These are phyloP conservation scores for Lentinus tigrinus DNA, from an alignment of 768 basidiomycete species.

Conservation along the genomic window DNA sequence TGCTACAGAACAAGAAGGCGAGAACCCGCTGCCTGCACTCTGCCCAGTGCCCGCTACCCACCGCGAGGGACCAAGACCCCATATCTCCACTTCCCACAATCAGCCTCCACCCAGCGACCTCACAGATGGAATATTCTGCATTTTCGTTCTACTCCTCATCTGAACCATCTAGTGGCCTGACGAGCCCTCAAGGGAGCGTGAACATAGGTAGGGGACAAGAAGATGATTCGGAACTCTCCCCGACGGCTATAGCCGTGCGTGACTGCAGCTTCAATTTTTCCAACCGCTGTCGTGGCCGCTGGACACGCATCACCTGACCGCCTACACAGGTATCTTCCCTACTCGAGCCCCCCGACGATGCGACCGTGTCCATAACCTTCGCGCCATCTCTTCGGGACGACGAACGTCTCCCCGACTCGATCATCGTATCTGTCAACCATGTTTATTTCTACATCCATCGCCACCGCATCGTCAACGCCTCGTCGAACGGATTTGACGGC, in stretches of 20 bases:
- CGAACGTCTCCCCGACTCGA: conserved; percentile 22
- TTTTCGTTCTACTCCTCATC: background rate
- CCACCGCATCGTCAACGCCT: conserved; percentile 20
- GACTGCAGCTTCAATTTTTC: background rate
- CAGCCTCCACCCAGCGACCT: background rate
- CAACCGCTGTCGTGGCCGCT: background rate
- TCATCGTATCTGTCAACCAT: conserved; percentile 29
- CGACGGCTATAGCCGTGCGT: background rate
- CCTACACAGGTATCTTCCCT: background rate
- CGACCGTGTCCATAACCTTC: conserved; percentile 23
- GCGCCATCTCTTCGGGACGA: conserved; percentile 17
- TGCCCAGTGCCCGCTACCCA: background rate
- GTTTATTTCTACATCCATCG: conserved; percentile 34
- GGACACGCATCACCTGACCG: background rate
- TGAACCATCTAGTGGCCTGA: background rate
- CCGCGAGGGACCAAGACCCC: background rate
- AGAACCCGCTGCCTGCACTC: background rate
- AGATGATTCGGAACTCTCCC: background rate
- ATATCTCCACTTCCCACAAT: background rate
- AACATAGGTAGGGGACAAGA: background rate
- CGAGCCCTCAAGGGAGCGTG: background rate
- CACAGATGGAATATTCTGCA: conserved; percentile 2
- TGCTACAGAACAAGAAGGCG: background rate
- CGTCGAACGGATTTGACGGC: conserved; percentile 26
- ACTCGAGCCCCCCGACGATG: conserved; percentile 4